Conservation (phyloP, 75 land plant genomes). For the Selaginella tamariscina region DNA sequence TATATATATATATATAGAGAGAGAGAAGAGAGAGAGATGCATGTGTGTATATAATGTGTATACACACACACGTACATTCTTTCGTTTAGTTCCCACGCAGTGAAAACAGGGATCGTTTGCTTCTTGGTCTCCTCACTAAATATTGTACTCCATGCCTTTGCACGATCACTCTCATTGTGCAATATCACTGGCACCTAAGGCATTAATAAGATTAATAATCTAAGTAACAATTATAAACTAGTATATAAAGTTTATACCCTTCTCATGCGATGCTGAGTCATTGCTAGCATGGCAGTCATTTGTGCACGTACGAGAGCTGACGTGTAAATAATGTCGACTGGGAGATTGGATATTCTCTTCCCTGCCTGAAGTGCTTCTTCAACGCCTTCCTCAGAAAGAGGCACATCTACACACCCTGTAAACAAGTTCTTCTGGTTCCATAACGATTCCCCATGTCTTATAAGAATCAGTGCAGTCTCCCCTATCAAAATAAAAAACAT, state of each 20-base stretch:
- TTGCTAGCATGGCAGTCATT: constrained; percentile 99
- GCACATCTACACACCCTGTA: constrained; percentile 95
- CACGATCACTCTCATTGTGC: constrained; percentile 76
- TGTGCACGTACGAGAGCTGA: constrained; percentile 81
- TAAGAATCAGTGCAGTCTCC: constrained; percentile 70
- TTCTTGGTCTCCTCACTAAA: constrained; percentile 61
- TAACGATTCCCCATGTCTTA: constrained; percentile 81
- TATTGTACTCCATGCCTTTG: constrained; percentile 62
- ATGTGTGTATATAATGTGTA: no score
- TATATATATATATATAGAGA: no score
- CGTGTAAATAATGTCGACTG: constrained; percentile 79
- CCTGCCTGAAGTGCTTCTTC: constrained; percentile 96
- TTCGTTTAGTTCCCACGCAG: constrained; percentile 93
- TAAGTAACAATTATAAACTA: not conserved
- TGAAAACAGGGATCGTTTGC: constrained; percentile 71
- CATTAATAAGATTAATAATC: not conserved
- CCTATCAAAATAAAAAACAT: constrained; percentile 19
- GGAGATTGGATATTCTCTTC: constrained; percentile 77
- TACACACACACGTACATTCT: constrained; percentile 49
- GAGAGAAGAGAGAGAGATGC: no score
- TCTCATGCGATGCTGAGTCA: constrained; percentile 88
- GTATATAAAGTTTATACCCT: constrained; percentile 38
- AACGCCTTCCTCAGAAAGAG: constrained; percentile 73
- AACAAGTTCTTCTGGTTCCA: constrained; percentile 95
- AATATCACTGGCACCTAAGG: constrained; percentile 70